Conservation (phyloP, 768 basidiomycete species). For the Amanita rimosa region DNA sequence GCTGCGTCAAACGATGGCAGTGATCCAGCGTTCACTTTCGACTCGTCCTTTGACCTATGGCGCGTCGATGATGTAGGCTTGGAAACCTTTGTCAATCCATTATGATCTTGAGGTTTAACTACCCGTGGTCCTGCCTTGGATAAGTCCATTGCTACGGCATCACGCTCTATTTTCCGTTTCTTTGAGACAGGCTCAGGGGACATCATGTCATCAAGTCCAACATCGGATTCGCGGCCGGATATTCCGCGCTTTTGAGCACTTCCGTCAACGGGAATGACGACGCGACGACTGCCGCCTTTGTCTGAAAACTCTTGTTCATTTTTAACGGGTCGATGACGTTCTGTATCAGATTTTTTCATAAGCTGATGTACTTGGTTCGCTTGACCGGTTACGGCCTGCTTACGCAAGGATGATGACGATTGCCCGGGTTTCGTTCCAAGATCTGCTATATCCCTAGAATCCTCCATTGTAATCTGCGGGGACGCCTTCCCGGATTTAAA, state of each 20-base stretch:
- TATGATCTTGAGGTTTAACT: not conserved
- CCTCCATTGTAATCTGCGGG: conserved; percentile 11
- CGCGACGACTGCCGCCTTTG: not conserved
- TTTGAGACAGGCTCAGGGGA: not conserved
- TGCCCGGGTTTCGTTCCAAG: not conserved
- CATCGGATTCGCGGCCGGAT: not conserved
- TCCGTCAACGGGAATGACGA: not conserved
- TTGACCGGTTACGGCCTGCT: not conserved
- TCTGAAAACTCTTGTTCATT: not conserved
- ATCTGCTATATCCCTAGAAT: not conserved
- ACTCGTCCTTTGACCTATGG: not conserved
- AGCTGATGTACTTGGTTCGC: not conserved
- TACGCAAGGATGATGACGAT: not conserved
- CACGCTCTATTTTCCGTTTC: conserved; percentile 1
- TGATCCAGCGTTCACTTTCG: not conserved
- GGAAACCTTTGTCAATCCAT: not conserved
- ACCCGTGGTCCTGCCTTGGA: not conserved
- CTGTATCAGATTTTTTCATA: not conserved
- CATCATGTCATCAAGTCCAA: not conserved
- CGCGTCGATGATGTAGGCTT: not conserved
- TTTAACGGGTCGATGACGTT: not conserved
- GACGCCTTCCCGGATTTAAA: conserved; percentile 26
- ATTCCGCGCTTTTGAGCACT: not conserved
- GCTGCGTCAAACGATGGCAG: not conserved
- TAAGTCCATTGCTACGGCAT: not conserved